A percentile compares a stretch with the other conserved stretches of the same genome.
Conservation (phyloP, 495 filamentous ascomycete genomes). For the Penicillium diatomitis region DNA sequence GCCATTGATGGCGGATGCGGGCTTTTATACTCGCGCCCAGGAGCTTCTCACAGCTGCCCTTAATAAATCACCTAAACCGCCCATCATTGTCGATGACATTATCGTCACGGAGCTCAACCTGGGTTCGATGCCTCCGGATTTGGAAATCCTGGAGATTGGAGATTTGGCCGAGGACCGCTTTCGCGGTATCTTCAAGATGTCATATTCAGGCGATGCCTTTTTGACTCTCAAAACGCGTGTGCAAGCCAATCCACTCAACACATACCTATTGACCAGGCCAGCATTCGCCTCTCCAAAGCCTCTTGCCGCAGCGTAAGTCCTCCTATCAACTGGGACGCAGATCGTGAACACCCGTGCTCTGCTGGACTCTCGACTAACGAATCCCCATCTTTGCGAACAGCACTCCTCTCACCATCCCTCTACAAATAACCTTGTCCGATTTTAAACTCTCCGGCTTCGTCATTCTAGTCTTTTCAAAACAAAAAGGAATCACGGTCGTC, state of each 20-base stretch:
- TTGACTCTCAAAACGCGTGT: constrained; percentile 90
- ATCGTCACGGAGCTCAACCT: constrained; percentile 96
- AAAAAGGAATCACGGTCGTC: constrained; percentile 92
- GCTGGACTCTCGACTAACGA: constrained; percentile 2
- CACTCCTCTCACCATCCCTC: constrained; percentile 83
- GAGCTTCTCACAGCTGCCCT: constrained; percentile 90
- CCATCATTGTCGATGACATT: constrained; percentile 99
- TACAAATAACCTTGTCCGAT: constrained; percentile 93
- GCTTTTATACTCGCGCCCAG: constrained; percentile 80
- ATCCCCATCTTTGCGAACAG: constrained; percentile 17
- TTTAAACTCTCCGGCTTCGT: constrained; percentile 97
- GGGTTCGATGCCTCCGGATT: constrained; percentile 78
- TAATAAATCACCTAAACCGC: constrained; percentile 96
- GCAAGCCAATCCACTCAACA: constrained; percentile 96
- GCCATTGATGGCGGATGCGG: constrained; percentile 87
- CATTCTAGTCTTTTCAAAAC: constrained; percentile 91
- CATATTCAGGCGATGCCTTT: constrained; percentile 89
- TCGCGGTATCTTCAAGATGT: constrained; percentile 98
- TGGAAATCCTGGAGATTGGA: constrained; percentile 95
- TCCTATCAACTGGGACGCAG: no score
- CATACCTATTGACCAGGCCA: constrained; percentile 83
- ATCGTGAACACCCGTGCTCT: no score
- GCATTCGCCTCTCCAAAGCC: constrained; percentile 87
- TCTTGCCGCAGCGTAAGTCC: constrained; percentile 68
- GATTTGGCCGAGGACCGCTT: constrained; percentile 96